Evolutionary conservation across 352 stramenopile genomes (phyloP).

Genomic region (Phytophthora crassamura): DNA sequence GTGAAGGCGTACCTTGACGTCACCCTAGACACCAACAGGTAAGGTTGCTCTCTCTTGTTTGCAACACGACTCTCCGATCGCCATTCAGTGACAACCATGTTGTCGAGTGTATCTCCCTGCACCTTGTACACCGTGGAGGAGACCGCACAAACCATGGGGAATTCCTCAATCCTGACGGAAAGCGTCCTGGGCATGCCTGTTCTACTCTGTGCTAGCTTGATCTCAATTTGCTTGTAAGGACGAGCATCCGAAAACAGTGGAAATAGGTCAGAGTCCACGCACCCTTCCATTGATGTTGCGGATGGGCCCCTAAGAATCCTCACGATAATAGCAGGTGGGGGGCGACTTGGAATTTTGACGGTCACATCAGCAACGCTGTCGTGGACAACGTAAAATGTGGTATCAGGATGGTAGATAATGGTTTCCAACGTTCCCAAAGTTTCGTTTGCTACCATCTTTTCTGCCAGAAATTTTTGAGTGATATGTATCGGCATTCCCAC

Average conservation of each 20-base stretch:
- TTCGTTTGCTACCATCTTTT: slow-evolving; percentile 22
- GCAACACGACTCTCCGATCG: too few relatives aligned
- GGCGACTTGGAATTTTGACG: neutral
- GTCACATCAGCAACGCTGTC: slow-evolving; percentile 6
- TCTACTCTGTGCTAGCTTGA: neutral
- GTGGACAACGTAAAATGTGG: slow-evolving; percentile 4
- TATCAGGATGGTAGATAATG: slow-evolving; percentile 6
- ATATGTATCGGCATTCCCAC: slow-evolving; percentile 13
- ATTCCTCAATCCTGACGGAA: neutral
- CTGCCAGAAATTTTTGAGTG: slow-evolving; percentile 1
- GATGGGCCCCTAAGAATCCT: neutral
- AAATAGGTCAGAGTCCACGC: slow-evolving; percentile 8
- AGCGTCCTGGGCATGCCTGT: neutral
- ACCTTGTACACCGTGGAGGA: too few relatives aligned
- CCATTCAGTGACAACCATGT: too few relatives aligned
- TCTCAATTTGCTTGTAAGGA: neutral
- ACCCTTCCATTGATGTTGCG: neutral
- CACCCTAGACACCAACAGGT: neutral
- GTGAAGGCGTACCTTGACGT: slow-evolving; percentile 1
- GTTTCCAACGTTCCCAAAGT: slow-evolving; percentile 3
- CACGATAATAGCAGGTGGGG: slow-evolving; percentile 1
- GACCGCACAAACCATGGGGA: too few relatives aligned
- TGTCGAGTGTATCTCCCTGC: too few relatives aligned
- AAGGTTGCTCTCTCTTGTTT: too few relatives aligned
- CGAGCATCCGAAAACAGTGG: slow-evolving; percentile 12